These are phyloP conservation scores for Talaromyces ruber DNA, from an alignment of 495 filamentous ascomycete species.

Conservation along the genomic window DNA sequence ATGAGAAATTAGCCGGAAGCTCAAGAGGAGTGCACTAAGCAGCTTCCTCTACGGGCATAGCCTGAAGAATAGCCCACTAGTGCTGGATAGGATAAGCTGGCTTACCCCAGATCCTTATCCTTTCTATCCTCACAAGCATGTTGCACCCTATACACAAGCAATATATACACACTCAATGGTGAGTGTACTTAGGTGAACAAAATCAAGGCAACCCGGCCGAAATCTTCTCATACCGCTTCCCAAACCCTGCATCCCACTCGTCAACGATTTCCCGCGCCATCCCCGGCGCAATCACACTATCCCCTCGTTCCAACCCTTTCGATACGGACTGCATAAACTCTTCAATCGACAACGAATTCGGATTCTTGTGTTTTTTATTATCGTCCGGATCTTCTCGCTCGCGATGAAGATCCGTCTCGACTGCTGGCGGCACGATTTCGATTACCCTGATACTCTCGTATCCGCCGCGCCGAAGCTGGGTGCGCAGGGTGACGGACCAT, in stretches of 20 bases:
- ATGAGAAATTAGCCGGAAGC: too few relatives aligned
- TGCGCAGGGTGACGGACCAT: conserved; percentile 36
- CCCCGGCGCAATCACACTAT: not conserved
- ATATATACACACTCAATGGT: not conserved
- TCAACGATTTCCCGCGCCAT: not conserved
- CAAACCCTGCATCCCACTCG: not conserved
- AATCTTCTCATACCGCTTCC: not conserved
- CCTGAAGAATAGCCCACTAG: too few relatives aligned
- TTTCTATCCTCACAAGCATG: too few relatives aligned
- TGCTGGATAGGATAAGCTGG: too few relatives aligned
- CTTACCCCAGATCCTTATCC: too few relatives aligned
- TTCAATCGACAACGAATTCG: conserved; percentile 24
- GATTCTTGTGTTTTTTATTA: conserved; percentile 42
- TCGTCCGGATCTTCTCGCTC: conserved; percentile 40
- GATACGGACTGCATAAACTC: conserved; percentile 36
- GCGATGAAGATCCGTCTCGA: conserved; percentile 38
- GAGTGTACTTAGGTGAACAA: too few relatives aligned
- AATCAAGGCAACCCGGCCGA: not conserved
- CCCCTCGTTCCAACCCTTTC: conserved; percentile 17
- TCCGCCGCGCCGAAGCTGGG: conserved; percentile 23
- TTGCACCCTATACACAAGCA: not conserved
- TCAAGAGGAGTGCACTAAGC: too few relatives aligned
- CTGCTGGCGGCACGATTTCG: conserved; percentile 40
- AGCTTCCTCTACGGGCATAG: too few relatives aligned
- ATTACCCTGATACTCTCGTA: conserved; percentile 28